Conservation (phyloP, 106 monocot species). For the Acanthochlamys bracteata region DNA sequence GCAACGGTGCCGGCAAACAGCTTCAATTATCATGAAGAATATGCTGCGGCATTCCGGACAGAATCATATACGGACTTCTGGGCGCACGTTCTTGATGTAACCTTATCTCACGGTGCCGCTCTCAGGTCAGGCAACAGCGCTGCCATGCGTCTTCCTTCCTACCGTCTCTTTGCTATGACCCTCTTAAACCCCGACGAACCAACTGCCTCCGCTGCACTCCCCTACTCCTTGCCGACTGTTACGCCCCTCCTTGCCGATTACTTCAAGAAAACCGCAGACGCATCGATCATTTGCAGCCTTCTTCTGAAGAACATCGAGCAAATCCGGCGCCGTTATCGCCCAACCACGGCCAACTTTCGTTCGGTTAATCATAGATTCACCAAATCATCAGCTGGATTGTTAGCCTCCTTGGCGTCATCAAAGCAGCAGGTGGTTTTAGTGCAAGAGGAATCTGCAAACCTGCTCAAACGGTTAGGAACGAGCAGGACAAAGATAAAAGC, state of each 20-base stretch:
- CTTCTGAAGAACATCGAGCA: constrained; percentile 50
- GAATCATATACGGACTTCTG: constrained; percentile 73
- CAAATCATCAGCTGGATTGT: no score
- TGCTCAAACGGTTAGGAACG: constrained; percentile 39
- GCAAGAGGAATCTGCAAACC: constrained; percentile 22
- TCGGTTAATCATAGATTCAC: no score
- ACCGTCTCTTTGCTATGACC: constrained; percentile 40
- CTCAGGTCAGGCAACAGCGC: constrained; percentile 11
- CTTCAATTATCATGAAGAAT: constrained; percentile 60
- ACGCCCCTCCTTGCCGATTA: constrained; percentile 34
- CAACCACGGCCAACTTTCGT: constrained; percentile 16
- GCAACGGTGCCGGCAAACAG: constrained; percentile 20
- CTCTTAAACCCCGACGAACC: constrained; percentile 71
- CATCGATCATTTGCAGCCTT: constrained; percentile 54
- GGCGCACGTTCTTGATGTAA: constrained; percentile 51
- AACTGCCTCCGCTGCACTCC: constrained; percentile 26
- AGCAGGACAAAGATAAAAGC: constrained; percentile 25
- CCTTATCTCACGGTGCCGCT: constrained; percentile 17
- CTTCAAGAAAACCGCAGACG: constrained; percentile 53
- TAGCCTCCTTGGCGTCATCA: constrained; percentile 7
- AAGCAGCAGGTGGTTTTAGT: constrained; percentile 20
- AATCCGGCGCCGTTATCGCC: constrained; percentile 31
- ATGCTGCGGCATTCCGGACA: constrained; percentile 69
- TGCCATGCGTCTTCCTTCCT: constrained; percentile 33
- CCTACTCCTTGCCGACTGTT: constrained; percentile 18